Conservation (phyloP, 1,284 basidiomycete genomes). For the Trichosporon sp. region DNA sequence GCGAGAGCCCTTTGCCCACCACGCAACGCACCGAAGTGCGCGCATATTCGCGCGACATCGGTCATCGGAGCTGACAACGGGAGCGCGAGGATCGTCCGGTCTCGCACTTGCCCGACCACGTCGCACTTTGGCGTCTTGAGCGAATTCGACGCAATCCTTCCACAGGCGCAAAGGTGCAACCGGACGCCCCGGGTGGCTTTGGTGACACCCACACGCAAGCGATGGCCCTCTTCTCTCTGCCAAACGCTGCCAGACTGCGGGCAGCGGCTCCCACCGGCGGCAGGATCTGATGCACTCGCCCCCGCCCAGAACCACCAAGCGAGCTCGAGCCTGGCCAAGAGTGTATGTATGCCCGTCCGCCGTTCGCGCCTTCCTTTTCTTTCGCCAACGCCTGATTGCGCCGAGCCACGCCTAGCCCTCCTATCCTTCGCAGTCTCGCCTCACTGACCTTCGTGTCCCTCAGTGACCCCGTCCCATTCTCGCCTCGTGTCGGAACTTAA, state of each 20-base stretch:
- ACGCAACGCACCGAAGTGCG: neutral
- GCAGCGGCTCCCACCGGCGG: neutral
- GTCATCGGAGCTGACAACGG: neutral
- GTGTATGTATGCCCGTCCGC: neutral
- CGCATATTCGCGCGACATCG: neutral
- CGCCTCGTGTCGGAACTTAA: neutral
- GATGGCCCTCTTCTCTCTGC: neutral
- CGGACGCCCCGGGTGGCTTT: neutral
- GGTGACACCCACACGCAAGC: constrained; percentile 2
- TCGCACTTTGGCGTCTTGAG: constrained; percentile 3
- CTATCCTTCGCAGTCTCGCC: neutral
- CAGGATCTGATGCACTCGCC: neutral
- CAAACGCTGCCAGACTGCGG: neutral
- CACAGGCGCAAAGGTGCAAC: neutral
- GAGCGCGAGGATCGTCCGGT: constrained; percentile 1
- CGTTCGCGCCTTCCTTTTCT: constrained; percentile 5
- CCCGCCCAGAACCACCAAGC: neutral
- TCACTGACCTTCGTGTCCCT: neutral
- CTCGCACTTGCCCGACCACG: constrained; percentile 12
- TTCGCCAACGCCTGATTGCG: neutral
- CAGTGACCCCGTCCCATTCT: neutral
- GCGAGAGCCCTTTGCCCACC: neutral
- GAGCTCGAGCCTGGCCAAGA: neutral
- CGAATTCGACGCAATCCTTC: neutral
- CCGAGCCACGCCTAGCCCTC: neutral